phyloP scores from a whole-genome alignment of 2,329 filamentous ascomycete species.

The Pezicula radicicola region DNA sequence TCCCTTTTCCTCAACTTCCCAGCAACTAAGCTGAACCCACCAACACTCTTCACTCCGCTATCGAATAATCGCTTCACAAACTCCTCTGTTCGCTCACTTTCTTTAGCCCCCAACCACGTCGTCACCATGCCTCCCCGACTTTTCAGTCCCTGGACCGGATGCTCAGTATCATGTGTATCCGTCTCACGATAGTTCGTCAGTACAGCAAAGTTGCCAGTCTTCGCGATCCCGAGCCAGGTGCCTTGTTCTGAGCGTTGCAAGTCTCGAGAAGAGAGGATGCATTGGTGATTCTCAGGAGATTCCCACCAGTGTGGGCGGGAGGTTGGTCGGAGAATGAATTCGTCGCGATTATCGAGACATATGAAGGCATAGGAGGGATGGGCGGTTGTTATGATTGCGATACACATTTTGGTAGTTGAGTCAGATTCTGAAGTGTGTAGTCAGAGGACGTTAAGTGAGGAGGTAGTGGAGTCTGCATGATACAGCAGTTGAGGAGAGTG shows the following conservation, averaged over 20 bases:
- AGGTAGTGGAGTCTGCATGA: too few species aligned
- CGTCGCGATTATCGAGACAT: constrained; percentile 75
- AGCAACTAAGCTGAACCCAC: constrained; percentile 65
- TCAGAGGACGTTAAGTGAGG: not conserved
- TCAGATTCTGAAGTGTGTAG: not conserved
- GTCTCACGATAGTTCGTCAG: constrained; percentile 66
- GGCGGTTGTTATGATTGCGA: constrained; percentile 70
- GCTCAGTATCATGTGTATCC: constrained; percentile 42
- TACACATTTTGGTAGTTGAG: constrained; percentile 60
- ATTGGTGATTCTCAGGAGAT: constrained; percentile 17
- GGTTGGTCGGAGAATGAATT: constrained; percentile 63
- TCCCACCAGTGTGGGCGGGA: constrained; percentile 63
- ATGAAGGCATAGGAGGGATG: constrained; percentile 75
- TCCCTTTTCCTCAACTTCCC: constrained; percentile 45
- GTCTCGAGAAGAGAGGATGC: constrained; percentile 57
- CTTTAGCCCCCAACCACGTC: constrained; percentile 53
- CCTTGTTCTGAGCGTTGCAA: constrained; percentile 59
- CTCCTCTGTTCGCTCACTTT: constrained; percentile 43
- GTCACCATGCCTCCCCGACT: constrained; percentile 64
- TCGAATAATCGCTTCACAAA: constrained; percentile 52
- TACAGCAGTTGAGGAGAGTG: too few species aligned
- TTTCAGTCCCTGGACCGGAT: constrained; percentile 50
- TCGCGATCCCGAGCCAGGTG: constrained; percentile 64
- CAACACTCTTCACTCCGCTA: constrained; percentile 54
- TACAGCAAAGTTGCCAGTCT: constrained; percentile 57